A percentile compares a stretch with the other conserved stretches of the same genome.
Evolutionary conservation across 1,284 basidiomycete species (phyloP).

Genomic region (Anthracocystis panici-leucophaei): DNA sequence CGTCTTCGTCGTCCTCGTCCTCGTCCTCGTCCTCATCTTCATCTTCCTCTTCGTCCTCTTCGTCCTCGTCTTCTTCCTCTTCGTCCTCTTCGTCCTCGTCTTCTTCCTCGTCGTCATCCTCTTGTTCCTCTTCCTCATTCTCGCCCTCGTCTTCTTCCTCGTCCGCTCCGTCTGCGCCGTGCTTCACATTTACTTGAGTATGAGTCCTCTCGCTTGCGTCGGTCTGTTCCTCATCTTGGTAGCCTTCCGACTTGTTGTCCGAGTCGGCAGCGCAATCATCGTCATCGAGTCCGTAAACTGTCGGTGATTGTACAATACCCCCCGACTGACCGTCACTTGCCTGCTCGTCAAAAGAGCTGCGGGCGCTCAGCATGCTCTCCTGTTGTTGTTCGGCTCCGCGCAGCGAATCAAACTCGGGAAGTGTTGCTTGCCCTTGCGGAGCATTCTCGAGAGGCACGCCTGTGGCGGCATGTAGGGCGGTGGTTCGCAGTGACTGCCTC

Average conservation of each 20-base stretch:
- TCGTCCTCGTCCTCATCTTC: conserved; percentile 46
- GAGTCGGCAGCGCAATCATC: neutral
- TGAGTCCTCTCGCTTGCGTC: neutral
- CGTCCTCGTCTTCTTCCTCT: conserved; percentile 28
- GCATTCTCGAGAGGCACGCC: neutral
- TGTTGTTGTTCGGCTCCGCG: neutral
- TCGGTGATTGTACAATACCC: conserved; percentile 5
- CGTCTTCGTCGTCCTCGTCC: conserved; percentile 83
- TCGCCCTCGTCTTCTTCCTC: neutral
- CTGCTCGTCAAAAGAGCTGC: conserved; percentile 4
- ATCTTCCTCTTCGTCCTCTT: conserved; percentile 41
- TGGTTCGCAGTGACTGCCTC: conserved; percentile 2
- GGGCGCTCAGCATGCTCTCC: neutral
- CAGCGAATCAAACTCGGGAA: neutral
- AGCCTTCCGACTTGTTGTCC: neutral
- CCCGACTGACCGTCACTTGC: neutral
- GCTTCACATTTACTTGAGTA: neutral
- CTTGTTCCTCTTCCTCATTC: neutral
- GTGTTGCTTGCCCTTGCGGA: neutral
- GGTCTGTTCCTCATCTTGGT: neutral
- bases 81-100: conserved; percentile 23
- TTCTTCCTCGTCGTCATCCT: conserved; percentile 7
- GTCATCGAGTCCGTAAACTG: neutral
- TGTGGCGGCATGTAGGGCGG: neutral
- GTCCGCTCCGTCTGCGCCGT: neutral